These are phyloP conservation scores for Boletus huronensis DNA, from an alignment of 768 basidiomycete genomes.

Conservation along the genomic window DNA sequence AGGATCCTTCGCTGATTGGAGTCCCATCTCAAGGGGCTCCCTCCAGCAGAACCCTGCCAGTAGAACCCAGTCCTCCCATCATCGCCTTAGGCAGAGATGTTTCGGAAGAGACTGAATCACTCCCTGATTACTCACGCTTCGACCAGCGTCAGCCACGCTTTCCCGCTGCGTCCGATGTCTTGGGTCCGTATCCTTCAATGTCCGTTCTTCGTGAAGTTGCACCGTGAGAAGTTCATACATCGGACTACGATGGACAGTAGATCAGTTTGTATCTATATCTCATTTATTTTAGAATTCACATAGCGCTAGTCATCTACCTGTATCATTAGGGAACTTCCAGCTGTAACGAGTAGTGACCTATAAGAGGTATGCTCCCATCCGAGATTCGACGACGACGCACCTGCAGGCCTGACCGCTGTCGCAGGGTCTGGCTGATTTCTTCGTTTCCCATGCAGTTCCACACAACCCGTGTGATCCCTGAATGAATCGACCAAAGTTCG, in stretches of 20 bases:
- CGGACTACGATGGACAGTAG: no score
- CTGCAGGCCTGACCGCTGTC: no score
- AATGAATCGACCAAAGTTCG: no score
- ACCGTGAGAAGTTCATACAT: not conserved
- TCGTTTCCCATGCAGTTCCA: no score
- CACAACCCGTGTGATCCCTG: no score
- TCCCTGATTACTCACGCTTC: slow-evolving; percentile 29
- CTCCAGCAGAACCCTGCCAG: not conserved
- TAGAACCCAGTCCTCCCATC: not conserved
- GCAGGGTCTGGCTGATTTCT: no score
- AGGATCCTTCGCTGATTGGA: slow-evolving; percentile 16
- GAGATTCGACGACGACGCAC: no score
- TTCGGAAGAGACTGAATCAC: slow-evolving; percentile 8
- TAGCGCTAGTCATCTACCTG: not conserved
- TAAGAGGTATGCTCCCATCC: no score
- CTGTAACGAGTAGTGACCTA: no score
- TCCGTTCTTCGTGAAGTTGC: slow-evolving; percentile 7
- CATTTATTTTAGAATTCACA: not conserved
- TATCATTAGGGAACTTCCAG: not conserved
- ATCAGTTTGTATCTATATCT: slow-evolving; percentile 2
- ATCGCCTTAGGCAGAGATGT: not conserved
- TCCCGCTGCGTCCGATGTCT: slow-evolving; percentile 12
- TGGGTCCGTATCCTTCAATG: slow-evolving; percentile 30
- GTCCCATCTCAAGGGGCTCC: slow-evolving; percentile 9
- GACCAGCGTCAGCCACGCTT: slow-evolving; percentile 21